Evolutionary conservation across 164 flowering plant species (phyloP), one percentile per base, ranked within the genome.

Genomic region (Pachysandra terminalis): DNA sequence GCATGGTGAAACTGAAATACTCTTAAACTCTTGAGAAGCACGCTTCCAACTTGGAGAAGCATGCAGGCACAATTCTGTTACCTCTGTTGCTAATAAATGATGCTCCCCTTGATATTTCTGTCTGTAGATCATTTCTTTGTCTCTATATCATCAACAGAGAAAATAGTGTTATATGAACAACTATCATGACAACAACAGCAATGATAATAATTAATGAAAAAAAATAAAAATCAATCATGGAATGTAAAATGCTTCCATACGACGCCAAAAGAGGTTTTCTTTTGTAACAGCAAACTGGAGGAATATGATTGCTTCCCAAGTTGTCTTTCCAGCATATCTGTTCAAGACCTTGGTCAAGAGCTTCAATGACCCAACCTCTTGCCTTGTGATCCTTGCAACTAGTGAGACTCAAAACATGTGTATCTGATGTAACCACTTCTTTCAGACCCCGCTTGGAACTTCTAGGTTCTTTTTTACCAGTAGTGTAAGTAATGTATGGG

Each of bases 251-350:
- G 32, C 13, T 26, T 65, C 10, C 63, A 48, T 87, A 89, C 97
- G 62, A 70, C 48, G 74, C 61, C 62, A 72, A 19, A 54, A 40
- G 75, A 52, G 79, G 68, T 57, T 64, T 75, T 70, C 78, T 76
- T 75, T 82, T 87, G 81, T 75, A 61, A 28, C 86, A 66, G 80
- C 97, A 92, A 66, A 85, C 74, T 40, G 85, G 85, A 48, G 69
- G 64, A 26, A 28, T 67, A 56, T 65, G 21, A 70, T 80, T 74
- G 58, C 63, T 75, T 60, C 75, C 73, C 0, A 55, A 59, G 37
- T 72, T 66, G 22, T 68, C 80, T 65, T 74, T 79, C 98, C 98
- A 92, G 76, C 98, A 92, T 37, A 92, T 70, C 66, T 77, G 74
- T 61, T 83, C 86, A 59, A 71, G 64, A 61, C 80, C 82, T 71